Conservation (phyloP, 2,329 filamentous ascomycete species). For the Aspergillus pseudoglaucus region DNA sequence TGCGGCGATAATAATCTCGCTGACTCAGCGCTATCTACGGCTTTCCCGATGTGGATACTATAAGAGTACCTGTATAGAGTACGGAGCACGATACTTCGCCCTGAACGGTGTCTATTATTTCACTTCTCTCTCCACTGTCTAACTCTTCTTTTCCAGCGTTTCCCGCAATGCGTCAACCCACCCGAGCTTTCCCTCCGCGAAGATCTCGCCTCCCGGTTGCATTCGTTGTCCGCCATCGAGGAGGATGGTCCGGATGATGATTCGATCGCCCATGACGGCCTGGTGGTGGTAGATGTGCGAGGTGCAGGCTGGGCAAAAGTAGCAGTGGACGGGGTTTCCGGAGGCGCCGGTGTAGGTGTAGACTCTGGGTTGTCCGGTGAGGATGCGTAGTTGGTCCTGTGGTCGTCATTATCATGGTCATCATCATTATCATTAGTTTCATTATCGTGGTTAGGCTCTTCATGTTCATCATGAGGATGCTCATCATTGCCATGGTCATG, state of each 20-base stretch:
- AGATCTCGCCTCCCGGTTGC: slow-evolving; percentile 32
- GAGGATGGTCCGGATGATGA: slow-evolving; percentile 34
- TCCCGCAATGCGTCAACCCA: slow-evolving; percentile 19
- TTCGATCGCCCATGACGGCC: slow-evolving; percentile 33
- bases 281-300: slow-evolving; percentile 37
- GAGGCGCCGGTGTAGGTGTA: slow-evolving; percentile 5
- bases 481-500: too few species aligned
- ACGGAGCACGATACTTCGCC: background rate
- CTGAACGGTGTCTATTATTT: background rate
- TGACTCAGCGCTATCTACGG: background rate
- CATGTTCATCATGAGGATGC: too few species aligned
- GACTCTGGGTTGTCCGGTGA: slow-evolving; percentile 1
- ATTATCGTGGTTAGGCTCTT: too few species aligned
- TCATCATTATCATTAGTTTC: background rate
- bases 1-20: background rate
- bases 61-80: background rate
- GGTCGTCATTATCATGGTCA: background rate
- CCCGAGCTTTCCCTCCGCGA: slow-evolving; percentile 27
- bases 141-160: background rate
- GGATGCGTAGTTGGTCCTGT: slow-evolving; percentile 3
- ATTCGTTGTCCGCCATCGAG: slow-evolving; percentile 30
- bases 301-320: slow-evolving; percentile 33
- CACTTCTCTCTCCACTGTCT: background rate
- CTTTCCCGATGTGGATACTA: background rate
- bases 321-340: slow-evolving; percentile 21